phyloP scores from a whole-genome alignment of 495 filamentous ascomycete genomes.

The Aspergillus nanangensis region DNA sequence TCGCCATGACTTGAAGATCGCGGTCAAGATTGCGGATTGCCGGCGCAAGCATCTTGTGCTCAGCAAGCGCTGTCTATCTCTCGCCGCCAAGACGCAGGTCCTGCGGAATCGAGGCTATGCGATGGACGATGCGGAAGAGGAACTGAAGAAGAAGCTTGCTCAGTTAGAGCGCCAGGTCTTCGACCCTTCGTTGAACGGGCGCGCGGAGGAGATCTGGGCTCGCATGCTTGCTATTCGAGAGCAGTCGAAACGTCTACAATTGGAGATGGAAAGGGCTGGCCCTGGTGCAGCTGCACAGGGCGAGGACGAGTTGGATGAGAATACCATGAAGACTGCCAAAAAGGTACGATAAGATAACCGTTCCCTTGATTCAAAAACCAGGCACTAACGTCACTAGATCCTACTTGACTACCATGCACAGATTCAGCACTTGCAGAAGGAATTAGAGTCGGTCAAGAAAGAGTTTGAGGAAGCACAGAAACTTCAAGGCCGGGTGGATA shows the following conservation, averaged over 20 bases:
- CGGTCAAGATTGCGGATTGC: conserved; percentile 73
- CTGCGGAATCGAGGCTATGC: conserved; percentile 89
- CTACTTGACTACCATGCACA: conserved; percentile 87
- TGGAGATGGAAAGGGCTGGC: conserved; percentile 68
- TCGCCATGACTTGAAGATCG: conserved; percentile 76
- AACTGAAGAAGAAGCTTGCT: conserved; percentile 77
- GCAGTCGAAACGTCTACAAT: conserved; percentile 70
- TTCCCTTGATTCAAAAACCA: conserved; percentile 2
- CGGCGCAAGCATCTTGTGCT: conserved; percentile 74
- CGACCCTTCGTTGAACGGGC: conserved; percentile 78
- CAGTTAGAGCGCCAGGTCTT: conserved; percentile 68
- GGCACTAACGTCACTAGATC: conserved; percentile 51
- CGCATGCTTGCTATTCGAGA: conserved; percentile 82
- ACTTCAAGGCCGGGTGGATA: conserved; percentile 15
- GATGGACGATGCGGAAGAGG: conserved; percentile 86
- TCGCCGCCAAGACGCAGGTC: conserved; percentile 90
- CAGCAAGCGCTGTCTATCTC: conserved; percentile 72
- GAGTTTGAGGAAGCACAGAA: conserved; percentile 77
- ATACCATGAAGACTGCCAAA: conserved; percentile 72
- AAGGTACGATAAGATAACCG: no score
- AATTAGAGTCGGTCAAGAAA: conserved; percentile 70
- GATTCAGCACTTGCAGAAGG: conserved; percentile 76
- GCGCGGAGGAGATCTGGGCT: conserved; percentile 95
- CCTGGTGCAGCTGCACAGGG: conserved; percentile 40
- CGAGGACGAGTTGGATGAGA: conserved; percentile 64